A percentile compares a stretch with the other conserved stretches of the same genome.
These are phyloP conservation scores for Saccharomyces hybrid DNA, from an alignment of 1,139 yeast genomes.

Conservation along the genomic window DNA sequence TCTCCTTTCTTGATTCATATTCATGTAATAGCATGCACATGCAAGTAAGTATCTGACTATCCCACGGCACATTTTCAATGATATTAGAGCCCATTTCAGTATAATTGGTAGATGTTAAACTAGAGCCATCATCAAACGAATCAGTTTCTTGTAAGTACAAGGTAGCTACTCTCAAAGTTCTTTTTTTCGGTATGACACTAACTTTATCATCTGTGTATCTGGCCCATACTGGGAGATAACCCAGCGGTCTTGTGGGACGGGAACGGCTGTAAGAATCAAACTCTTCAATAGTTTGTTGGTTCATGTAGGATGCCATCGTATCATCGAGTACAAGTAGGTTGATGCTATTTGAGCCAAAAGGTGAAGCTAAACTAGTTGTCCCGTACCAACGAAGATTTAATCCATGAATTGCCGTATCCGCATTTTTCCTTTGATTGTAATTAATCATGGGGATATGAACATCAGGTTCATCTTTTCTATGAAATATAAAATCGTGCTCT, in stretches of 20 bases:
- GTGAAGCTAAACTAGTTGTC: constrained; percentile 29
- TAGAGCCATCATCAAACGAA: constrained; percentile 6
- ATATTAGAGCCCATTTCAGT: constrained; percentile 7
- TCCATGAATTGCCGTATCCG: constrained; percentile 22
- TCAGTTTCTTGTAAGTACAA: constrained; percentile 24
- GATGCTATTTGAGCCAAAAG: constrained; percentile 27
- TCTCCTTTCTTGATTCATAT: constrained; percentile 28
- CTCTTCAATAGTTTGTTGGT: constrained; percentile 11
- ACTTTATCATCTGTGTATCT: constrained; percentile 27
- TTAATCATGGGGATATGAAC: constrained; percentile 14
- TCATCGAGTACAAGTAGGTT: constrained; percentile 30
- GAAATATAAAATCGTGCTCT: constrained; percentile 21
- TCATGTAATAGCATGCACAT: constrained; percentile 34
- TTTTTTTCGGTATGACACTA: constrained; percentile 28
- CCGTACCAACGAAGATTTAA: constrained; percentile 30
- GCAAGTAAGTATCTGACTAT: constrained; percentile 31
- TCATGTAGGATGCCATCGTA: constrained; percentile 28
- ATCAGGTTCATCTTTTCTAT: constrained; percentile 6
- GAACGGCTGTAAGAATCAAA: constrained; percentile 11
- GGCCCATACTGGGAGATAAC: constrained; percentile 28
- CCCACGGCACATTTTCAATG: constrained; percentile 27
- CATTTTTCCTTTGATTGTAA: constrained; percentile 19
- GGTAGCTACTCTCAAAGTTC: constrained; percentile 30
- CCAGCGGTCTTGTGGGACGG: constrained; percentile 15
- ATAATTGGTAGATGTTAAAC: neutral